These are phyloP conservation scores for Komagataella phaffii DNA, from an alignment of 805 yeast species.

Conservation along the genomic window DNA sequence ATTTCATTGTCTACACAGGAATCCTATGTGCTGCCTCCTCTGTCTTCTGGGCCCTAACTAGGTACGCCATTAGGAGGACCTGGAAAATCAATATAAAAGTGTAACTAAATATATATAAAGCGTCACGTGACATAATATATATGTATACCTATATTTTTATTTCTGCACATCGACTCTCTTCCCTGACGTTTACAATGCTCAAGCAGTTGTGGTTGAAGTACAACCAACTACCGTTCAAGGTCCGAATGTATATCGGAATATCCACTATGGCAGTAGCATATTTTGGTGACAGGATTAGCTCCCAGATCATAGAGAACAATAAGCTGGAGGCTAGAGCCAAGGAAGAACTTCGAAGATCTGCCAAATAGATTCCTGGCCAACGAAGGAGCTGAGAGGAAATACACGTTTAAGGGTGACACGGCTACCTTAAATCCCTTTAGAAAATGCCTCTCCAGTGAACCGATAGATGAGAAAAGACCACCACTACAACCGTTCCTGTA, in stretches of 20 bases:
- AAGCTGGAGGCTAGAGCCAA: constrained; percentile 19
- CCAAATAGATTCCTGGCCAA: background rate
- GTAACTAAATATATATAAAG: background rate
- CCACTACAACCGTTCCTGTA: background rate
- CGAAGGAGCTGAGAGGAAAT: background rate
- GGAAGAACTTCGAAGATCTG: constrained; percentile 2
- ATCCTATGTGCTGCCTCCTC: constrained; percentile 9
- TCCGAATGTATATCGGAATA: constrained; percentile 17
- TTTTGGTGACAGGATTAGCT: constrained; percentile 16
- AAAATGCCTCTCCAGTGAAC: too few relatives aligned
- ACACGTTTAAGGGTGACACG: too few relatives aligned
- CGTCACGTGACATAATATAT: background rate
- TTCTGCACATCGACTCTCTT: background rate
- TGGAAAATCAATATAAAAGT: background rate
- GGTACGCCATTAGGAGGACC: background rate
- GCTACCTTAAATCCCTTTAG: too few relatives aligned
- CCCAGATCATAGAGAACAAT: constrained; percentile 13
- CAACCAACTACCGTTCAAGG: constrained; percentile 12
- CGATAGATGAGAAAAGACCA: background rate
- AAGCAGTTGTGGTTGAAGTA: constrained; percentile 8
- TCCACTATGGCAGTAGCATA: constrained; percentile 17
- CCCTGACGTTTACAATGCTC: background rate
- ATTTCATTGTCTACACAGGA: constrained; percentile 22
- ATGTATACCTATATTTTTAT: background rate
- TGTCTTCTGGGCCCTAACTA: background rate